A percentile compares a stretch with the other conserved stretches of the same genome.
phyloP scores from a whole-genome alignment of 257 asterid genomes.

The Buddleja alternifolia region DNA sequence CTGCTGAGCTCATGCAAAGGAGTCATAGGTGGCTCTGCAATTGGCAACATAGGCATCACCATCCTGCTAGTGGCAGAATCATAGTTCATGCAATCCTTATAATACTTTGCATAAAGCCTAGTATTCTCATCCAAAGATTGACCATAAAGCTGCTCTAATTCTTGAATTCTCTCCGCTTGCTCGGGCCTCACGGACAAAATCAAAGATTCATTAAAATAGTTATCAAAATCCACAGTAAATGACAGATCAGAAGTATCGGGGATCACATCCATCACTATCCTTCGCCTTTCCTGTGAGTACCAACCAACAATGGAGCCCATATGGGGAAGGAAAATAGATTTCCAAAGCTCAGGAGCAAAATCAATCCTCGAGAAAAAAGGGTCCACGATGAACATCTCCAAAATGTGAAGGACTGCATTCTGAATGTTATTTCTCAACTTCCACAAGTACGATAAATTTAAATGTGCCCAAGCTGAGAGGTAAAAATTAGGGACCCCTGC shows the following conservation, averaged over 20 bases:
- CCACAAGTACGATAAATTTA: slow-evolving; percentile 71
- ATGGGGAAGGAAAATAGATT: slow-evolving; percentile 66
- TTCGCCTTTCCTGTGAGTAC: slow-evolving; percentile 72
- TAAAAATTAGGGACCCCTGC: slow-evolving; percentile 83
- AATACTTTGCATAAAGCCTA: slow-evolving; percentile 69
- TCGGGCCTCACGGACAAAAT: slow-evolving; percentile 78
- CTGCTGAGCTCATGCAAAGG: slow-evolving; percentile 68
- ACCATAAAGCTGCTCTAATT: slow-evolving; percentile 62
- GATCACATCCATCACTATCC: slow-evolving; percentile 70
- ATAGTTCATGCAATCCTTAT: slow-evolving; percentile 65
- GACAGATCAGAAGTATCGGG: slow-evolving; percentile 75
- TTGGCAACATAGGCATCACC: slow-evolving; percentile 73
- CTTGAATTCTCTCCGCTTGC: slow-evolving; percentile 71
- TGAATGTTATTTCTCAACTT: slow-evolving; percentile 49
- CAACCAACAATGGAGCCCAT: slow-evolving; percentile 77
- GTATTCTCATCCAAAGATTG: slow-evolving; percentile 77
- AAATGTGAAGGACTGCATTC: slow-evolving; percentile 51
- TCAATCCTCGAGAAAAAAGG: slow-evolving; percentile 80
- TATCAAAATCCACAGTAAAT: slow-evolving; percentile 62
- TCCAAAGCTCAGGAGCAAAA: slow-evolving; percentile 88
- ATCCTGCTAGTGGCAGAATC: slow-evolving; percentile 63
- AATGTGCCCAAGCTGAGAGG: slow-evolving; percentile 86
- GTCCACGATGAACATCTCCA: slow-evolving; percentile 74
- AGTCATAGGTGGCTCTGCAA: slow-evolving; percentile 83
- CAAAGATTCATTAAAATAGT: slow-evolving; percentile 61